Evolutionary conservation across 2,329 filamentous ascomycete species (phyloP).

Genomic region (Apiospora malaysiana): DNA sequence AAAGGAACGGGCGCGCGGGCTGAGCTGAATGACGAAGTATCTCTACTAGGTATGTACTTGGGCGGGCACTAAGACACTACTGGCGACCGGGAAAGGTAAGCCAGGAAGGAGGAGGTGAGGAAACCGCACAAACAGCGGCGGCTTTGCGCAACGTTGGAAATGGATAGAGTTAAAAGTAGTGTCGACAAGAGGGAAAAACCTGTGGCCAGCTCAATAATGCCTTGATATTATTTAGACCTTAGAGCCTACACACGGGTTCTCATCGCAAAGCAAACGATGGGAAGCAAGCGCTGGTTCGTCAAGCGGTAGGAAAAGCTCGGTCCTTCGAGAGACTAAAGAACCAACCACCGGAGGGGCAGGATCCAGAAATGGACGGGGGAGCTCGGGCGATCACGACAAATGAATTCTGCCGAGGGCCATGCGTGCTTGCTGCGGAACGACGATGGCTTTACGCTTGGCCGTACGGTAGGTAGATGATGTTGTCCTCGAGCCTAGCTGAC

Average conservation of each 20-base stretch:
- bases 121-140: neutral
- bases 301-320: slow-evolving; percentile 15
- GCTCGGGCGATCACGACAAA: slow-evolving; percentile 20
- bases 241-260: slow-evolving; percentile 16
- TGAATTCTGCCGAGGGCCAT: slow-evolving; percentile 17
- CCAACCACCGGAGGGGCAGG: slow-evolving; percentile 22
- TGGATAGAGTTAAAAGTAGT: slow-evolving; percentile 14
- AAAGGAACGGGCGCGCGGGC: slow-evolving; percentile 18
- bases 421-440: slow-evolving; percentile 1
- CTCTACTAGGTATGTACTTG: slow-evolving; percentile 7
- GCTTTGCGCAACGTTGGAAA: slow-evolving; percentile 18
- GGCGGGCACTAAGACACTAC: slow-evolving; percentile 17
- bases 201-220: slow-evolving; percentile 19
- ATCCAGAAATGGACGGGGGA: slow-evolving; percentile 15
- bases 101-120: slow-evolving; percentile 2
- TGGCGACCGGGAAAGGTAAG: slow-evolving; percentile 8
- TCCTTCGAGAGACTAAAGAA: slow-evolving; percentile 19
- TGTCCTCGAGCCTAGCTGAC: neutral
- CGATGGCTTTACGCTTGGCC: neutral
- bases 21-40: slow-evolving; percentile 21
- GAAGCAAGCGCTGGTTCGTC: slow-evolving; percentile 18
- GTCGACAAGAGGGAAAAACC: slow-evolving; percentile 6
- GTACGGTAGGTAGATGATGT: neutral
- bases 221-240: slow-evolving; percentile 21
- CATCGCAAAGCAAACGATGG: slow-evolving; percentile 16